Evolutionary conservation across 2,329 filamentous ascomycete species (phyloP), one percentile per base, ranked within the genome.

Genomic region (Trichoderma afroharzianum): DNA sequence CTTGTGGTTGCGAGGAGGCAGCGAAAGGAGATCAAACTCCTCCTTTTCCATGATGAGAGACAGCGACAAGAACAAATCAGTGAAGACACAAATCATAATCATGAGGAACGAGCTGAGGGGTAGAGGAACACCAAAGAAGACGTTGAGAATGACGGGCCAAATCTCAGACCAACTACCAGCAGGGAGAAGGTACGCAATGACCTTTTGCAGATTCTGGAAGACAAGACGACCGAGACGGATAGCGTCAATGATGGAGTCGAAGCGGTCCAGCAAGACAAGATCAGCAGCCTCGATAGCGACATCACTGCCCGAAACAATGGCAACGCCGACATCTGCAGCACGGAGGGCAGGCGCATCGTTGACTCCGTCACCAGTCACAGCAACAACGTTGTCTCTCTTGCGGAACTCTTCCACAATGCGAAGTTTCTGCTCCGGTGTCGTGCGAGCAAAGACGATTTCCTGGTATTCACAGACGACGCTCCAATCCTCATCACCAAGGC

Each of bases 331-430:
- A 73, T 91, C 89, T 1, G 90, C 89, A 36, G 88, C 89, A 64
- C 89, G 89, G 39, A 92, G 82, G 2, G 90, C 90, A 0, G 90
- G 90, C 0, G 89, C 90, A 72, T 92, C 90, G 71, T 92, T 91
- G 9, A 90, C 91, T 11, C 90, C 90, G 73, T 94, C 91, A 33
- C 91, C 92, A n/a, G 91, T 93, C 83, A 93, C 92, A 39, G 90
- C 91, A 12, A 89, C 90, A 1, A 87, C 87, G 32, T 89, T 87
- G 24, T 87, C 86, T 15, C 87, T 81, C 24, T 81, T 79, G 74
- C 91, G 90, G 26, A 93, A 85, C 62, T 90, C 90, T 71, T 90
- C 87, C 59, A 93, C 92, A 84, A 93, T 93, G 55, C 90, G 87
- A 8, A 92, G 88, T 76, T 93, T 93, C 47, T 91, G 92, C 71